Base-by-base conservation (phyloP, 73 alveolate genomes). In the Tetrahymena borealis region DNA sequence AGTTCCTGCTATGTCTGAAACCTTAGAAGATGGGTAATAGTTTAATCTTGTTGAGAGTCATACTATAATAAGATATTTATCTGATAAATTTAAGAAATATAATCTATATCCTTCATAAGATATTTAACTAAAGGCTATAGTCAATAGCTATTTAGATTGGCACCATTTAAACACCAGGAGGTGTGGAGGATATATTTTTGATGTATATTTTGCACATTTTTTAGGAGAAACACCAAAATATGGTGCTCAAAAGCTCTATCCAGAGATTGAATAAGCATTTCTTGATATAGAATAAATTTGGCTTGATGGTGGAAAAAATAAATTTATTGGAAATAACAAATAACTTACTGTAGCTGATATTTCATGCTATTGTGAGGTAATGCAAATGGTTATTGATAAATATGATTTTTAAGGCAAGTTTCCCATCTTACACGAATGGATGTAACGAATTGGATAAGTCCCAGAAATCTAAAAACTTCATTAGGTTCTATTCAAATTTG, bases 1-100 rank as follows among this genome's bases (percentile, higher is more conserved):
- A 91, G 98, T 96, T 15, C 98, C 98, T 11, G 94, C 96, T 20
- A 94, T 96, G 78, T 35, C 20, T 11, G 98, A 94, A 33, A 95
- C 78, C 38, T 20, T 20, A 60, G 85, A 42, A 39, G 42, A 93
- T 38, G 96, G 96, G 13, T 94, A 94, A 24, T n/a, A 15, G 32
- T 96, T 90, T 90, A 39, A 15, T 8, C 90, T 96, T 11, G 77
- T 31, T 33, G 98, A 96, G 91, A 94, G 97, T 43, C 98, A 96
- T 78, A 90, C 98, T 24, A 96, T 96, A 15, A 35, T 96, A 93
- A 94, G 96, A 42, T 96, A 96, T 39, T 79, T 96, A 40, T 43
- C 94, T 18, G 42, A 37, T 24, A 37, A 96, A 8, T 90, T 94
- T 42, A 79, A 91, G 35, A 93, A 78, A 4, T 93, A 78, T 85